A percentile compares a stretch with the other conserved stretches of the same genome.
Conservation (phyloP, 2,329 filamentous ascomycete species). For the Beauveria australis region DNA sequence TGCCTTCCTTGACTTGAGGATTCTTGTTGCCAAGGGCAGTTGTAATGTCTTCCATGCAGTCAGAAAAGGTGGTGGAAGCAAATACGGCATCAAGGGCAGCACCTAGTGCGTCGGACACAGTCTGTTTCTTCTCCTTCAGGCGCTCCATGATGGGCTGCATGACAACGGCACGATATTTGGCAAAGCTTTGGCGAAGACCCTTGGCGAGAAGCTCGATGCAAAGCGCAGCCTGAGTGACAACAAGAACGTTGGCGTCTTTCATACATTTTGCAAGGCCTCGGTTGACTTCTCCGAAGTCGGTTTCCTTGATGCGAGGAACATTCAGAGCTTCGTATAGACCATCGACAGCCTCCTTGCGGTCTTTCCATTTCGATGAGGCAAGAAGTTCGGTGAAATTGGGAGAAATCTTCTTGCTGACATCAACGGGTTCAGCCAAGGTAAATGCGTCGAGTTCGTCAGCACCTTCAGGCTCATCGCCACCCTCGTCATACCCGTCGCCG, state of each 20-base stretch:
- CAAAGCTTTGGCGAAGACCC: slow-evolving; percentile 69
- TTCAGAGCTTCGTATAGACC: slow-evolving; percentile 69
- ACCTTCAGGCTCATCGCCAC: slow-evolving; percentile 47
- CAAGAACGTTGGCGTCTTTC: slow-evolving; percentile 97
- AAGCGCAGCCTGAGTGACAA: slow-evolving; percentile 87
- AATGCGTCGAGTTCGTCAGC: slow-evolving; percentile 67
- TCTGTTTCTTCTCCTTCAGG: slow-evolving; percentile 92
- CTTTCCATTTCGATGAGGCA: slow-evolving; percentile 94
- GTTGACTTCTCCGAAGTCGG: slow-evolving; percentile 76
- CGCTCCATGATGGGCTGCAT: slow-evolving; percentile 90
- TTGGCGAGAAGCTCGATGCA: slow-evolving; percentile 86
- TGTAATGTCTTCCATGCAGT: slow-evolving; percentile 85
- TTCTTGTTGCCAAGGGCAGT: slow-evolving; percentile 90
- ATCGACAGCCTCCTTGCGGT: slow-evolving; percentile 89
- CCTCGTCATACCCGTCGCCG: slow-evolving; percentile 51
- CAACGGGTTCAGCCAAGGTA: slow-evolving; percentile 77
- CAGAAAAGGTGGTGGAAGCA: slow-evolving; percentile 60
- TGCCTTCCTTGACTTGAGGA: slow-evolving; percentile 93
- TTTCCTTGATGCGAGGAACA: slow-evolving; percentile 86
- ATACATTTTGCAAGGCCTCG: slow-evolving; percentile 86
- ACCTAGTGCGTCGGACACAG: slow-evolving; percentile 80
- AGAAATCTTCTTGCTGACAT: slow-evolving; percentile 74
- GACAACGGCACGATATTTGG: slow-evolving; percentile 70
- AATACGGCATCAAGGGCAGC: slow-evolving; percentile 70
- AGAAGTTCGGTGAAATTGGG: slow-evolving; percentile 76